Base-by-base conservation (phyloP, 768 basidiomycete species). In the Paxillus rubicundulus region DNA sequence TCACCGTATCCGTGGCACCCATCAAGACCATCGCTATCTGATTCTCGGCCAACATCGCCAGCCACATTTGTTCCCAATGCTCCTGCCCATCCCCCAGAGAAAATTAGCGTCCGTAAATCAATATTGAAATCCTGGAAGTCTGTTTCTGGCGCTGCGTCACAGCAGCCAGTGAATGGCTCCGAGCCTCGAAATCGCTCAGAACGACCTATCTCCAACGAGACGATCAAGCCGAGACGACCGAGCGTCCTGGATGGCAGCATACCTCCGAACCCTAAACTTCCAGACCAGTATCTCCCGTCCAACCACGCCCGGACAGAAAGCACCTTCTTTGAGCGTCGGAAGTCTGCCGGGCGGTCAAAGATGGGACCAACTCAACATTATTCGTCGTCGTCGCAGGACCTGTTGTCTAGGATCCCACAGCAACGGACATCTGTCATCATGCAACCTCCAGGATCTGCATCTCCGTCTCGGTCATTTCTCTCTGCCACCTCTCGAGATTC, bases 91-190 rank as follows among this genome's bases (percentile, higher is more conserved):
- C 74, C 75, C 27, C 71, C 70, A 58, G 77, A 81, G 57, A 81
- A 76, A 60, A 62, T 68, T 9, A 72, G 68, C 21, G 73, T 73
- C 45, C 80, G 84, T 39, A 89, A 87, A 72, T 89, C 87, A 10
- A 89, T 89, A 53, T 67, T 89, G 57, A 87, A 88, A 65, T 72
- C 75, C 9, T 81, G 80, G 79, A 85, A 82, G 63, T 75, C 79
- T 13, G 69, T 76, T 6, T 71, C 77, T 9, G 69, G 71, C 5
- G 62, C 64, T 1, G 65, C 65, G 7, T 60, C 70, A 14, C 69
- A 66, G 47, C 61, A 61, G 27, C 37, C 62, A 45, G 50, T 61
- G 20, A 70, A 65, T 51, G 53, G 64, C 7, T 56, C 63, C 14
- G 72, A 76, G 45, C 62, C 66, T 44, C 71, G 74, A 32, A 61